phyloP scores from a whole-genome alignment of 1,284 basidiomycete species.

The Heliocybe sulcata region DNA sequence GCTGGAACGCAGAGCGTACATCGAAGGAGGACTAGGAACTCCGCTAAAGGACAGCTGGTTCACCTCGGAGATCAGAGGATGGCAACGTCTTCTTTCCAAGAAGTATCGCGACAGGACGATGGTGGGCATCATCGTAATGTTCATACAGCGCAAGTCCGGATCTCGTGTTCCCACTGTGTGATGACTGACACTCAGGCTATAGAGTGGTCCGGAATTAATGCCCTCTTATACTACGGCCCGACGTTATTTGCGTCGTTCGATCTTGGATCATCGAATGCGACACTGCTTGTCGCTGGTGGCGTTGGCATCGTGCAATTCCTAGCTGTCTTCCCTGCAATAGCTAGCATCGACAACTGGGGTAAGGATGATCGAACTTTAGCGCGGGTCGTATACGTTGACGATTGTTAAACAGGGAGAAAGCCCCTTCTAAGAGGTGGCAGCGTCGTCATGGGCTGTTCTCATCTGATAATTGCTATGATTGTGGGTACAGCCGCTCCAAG shows the following conservation, averaged over 20 bases:
- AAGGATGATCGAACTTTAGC: slow-evolving; percentile 11
- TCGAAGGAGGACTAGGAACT: slow-evolving; percentile 3
- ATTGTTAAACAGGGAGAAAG: slow-evolving; percentile 40
- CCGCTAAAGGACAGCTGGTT: slow-evolving; percentile 15
- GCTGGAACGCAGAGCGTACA: slow-evolving; percentile 24
- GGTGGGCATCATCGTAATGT: slow-evolving; percentile 68
- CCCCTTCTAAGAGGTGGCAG: slow-evolving; percentile 65
- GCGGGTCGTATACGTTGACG: not conserved
- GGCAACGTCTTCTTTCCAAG: slow-evolving; percentile 45
- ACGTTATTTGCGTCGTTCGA: slow-evolving; percentile 62
- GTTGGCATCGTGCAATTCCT: slow-evolving; percentile 76
- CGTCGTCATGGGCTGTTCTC: slow-evolving; percentile 62
- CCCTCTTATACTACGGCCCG: slow-evolving; percentile 76
- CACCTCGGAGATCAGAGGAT: slow-evolving; percentile 35
- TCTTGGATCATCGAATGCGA: slow-evolving; percentile 41
- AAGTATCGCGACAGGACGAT: slow-evolving; percentile 53
- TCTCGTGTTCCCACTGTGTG: not conserved
- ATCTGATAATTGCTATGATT: slow-evolving; percentile 64
- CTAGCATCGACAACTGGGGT: slow-evolving; percentile 70
- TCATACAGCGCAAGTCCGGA: slow-evolving; percentile 62
- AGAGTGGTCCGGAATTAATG: slow-evolving; percentile 85
- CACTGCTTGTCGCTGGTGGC: slow-evolving; percentile 66
- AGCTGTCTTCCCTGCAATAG: slow-evolving; percentile 67
- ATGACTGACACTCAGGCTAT: not conserved
- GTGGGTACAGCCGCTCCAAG: slow-evolving; percentile 24